These are phyloP conservation scores for Prototheca wickerhamii DNA, from an alignment of 163 green algal genomes.

Conservation along the genomic window DNA sequence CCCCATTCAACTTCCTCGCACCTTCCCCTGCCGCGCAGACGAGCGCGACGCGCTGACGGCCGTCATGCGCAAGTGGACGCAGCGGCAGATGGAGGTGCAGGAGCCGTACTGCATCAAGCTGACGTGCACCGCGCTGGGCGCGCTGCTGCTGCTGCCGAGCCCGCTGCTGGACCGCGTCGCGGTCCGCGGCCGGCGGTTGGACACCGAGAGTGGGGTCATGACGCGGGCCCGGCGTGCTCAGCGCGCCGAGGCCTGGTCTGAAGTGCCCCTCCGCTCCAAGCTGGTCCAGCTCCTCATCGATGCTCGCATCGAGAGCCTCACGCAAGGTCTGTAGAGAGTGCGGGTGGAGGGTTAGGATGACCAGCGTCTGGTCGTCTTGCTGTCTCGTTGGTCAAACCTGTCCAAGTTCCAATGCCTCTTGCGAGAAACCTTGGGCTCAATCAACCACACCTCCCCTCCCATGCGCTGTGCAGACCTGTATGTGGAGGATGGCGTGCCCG, in stretches of 20 bases:
- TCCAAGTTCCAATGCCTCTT: no score
- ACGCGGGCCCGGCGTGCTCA: conserved; percentile 32
- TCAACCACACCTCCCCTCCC: no score
- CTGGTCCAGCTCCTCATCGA: conserved; percentile 42
- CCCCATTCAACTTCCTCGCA: background rate
- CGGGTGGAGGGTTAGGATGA: no score
- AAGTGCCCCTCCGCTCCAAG: conserved; percentile 38
- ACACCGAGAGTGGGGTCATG: conserved; percentile 37
- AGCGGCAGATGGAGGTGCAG: conserved; percentile 52
- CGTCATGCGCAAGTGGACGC: conserved; percentile 55
- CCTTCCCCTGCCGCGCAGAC: background rate
- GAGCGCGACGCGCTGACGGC: conserved; percentile 35
- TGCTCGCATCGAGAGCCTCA: conserved; percentile 22
- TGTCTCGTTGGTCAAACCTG: no score
- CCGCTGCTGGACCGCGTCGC: conserved; percentile 37
- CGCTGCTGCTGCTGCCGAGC: conserved; percentile 37
- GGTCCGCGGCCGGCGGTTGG: conserved; percentile 48
- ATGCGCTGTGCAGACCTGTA: no score
- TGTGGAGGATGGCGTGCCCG: no score
- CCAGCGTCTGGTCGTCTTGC: no score
- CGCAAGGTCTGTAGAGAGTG: conserved; percentile 6
- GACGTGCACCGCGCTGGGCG: conserved; percentile 39
- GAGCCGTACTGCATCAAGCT: conserved; percentile 50
- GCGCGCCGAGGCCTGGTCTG: conserved; percentile 44
- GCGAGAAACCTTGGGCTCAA: no score